Conservation (phyloP, 257 asterid species). For the Ophiorrhiza pumila region DNA sequence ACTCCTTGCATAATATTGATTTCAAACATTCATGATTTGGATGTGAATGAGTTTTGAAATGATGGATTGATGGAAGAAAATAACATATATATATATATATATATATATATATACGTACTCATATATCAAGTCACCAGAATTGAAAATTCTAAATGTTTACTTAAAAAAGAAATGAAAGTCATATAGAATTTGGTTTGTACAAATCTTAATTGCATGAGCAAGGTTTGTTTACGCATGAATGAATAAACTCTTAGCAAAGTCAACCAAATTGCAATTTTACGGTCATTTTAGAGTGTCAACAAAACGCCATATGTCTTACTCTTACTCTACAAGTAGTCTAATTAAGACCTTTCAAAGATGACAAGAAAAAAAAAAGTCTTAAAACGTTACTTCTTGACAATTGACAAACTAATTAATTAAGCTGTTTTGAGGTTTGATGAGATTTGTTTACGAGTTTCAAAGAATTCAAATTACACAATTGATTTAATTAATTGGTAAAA, state of each 20-base stretch:
- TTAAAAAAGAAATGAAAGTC: too few species aligned
- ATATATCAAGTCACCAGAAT: too few species aligned
- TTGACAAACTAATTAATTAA: not conserved
- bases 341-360: not conserved
- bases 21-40: too few species aligned
- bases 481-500: not conserved
- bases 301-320: not conserved
- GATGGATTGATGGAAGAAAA: too few species aligned
- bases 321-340: too few species aligned
- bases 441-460: not conserved
- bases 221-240: not conserved
- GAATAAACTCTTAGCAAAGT: not conserved
- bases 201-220: not conserved
- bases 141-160: too few species aligned
- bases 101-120: too few species aligned
- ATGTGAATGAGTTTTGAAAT: too few species aligned
- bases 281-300: not conserved
- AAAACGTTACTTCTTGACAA: not conserved
- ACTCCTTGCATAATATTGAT: too few species aligned
- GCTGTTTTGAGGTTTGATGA: not conserved
- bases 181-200: too few species aligned
- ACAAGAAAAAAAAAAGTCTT: too few species aligned
- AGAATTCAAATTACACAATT: not conserved
- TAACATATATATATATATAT: too few species aligned
- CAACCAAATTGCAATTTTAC: not conserved